Evolutionary conservation across 768 basidiomycete species (phyloP), one percentile per base, ranked within the genome.

Genomic region (Epithele typhae): DNA sequence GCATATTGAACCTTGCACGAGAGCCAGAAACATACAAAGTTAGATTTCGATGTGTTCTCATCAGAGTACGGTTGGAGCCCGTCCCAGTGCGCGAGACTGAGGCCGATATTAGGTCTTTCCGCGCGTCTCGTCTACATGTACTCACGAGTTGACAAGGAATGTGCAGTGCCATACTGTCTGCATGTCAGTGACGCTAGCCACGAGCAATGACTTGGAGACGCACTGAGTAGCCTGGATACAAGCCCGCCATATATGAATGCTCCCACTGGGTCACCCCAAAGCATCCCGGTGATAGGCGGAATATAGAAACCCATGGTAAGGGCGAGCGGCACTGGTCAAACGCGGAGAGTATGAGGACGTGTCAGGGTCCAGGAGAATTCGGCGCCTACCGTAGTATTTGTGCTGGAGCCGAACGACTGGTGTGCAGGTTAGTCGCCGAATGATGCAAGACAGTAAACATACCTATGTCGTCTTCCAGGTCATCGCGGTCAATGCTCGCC

Each of bases 11-110:
- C 27, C 27, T 7, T 30, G 27, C 27, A 30, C 27, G 27, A 30
- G 27, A 30, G 27, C 8, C 6, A 18, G 25, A 10, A 32, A 40
- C 78, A 51, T 53, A 89, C 87, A 24, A 87, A 59, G 58, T 82
- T 89, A 11, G 86, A 83, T 56, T 80, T 67, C 1, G 88, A 89
- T 3, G 84, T 84, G 54, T 90, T 77, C 54, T 90, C 88, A 54
- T 87, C 84, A 3, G 85, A 81, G 59, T 87, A 90, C 0, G 82
- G 85, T 54, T 90, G 87, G 17, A 88, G 58, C 8, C 89, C 89
- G 14, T 87, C 76, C 83, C 83, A 89, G 51, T 92, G 89, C 3
- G 88, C 87, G 5, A 92, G 63, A 1, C 83, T 84, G 43, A 6
- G 27, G 27, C n/a, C n/a, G 27, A 30, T 7, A 30, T 30, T 14